Conservation (phyloP, 2,329 filamentous ascomycete species). For the Diplodia scrobiculata region DNA sequence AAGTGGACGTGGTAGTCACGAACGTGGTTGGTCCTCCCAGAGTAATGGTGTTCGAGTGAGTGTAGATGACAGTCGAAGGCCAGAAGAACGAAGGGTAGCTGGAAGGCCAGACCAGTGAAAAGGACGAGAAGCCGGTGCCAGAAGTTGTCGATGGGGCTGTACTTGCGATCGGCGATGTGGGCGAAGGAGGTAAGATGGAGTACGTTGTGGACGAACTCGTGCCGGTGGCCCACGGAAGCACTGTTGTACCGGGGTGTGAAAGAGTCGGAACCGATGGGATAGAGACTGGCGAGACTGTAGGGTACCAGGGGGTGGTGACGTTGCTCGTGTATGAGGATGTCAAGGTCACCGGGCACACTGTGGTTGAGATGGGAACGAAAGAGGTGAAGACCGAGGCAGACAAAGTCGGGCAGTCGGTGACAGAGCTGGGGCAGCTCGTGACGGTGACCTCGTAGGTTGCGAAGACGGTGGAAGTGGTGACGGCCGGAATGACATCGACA, state of each 20-base stretch:
- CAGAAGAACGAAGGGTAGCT: neutral
- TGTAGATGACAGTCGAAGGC: slow-evolving; percentile 21
- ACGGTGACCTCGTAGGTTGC: slow-evolving; percentile 50
- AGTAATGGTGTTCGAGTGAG: slow-evolving; percentile 14
- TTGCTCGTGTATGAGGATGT: slow-evolving; percentile 31
- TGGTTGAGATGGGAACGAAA: slow-evolving; percentile 47
- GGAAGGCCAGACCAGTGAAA: slow-evolving; percentile 14
- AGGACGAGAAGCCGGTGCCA: neutral
- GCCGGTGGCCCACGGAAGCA: neutral
- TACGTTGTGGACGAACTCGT: neutral
- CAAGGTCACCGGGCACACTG: slow-evolving; percentile 48
- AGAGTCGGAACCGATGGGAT: neutral
- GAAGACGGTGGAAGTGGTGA: slow-evolving; percentile 48
- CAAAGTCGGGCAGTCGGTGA: slow-evolving; percentile 46
- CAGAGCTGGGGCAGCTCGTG: slow-evolving; percentile 45
- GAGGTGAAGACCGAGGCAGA: slow-evolving; percentile 45
- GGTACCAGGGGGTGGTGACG: slow-evolving; percentile 3
- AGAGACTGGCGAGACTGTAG: neutral
- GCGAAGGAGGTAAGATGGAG: slow-evolving; percentile 3
- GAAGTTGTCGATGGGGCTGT: neutral
- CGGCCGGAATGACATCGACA: slow-evolving; percentile 39
- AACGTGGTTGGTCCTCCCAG: slow-evolving; percentile 5
- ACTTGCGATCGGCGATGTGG: slow-evolving; percentile 10
- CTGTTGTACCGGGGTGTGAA: neutral
- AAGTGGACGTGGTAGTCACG: neutral